phyloP scores from a whole-genome alignment of 2,329 filamentous ascomycete species.

The Fusarium sp. region DNA sequence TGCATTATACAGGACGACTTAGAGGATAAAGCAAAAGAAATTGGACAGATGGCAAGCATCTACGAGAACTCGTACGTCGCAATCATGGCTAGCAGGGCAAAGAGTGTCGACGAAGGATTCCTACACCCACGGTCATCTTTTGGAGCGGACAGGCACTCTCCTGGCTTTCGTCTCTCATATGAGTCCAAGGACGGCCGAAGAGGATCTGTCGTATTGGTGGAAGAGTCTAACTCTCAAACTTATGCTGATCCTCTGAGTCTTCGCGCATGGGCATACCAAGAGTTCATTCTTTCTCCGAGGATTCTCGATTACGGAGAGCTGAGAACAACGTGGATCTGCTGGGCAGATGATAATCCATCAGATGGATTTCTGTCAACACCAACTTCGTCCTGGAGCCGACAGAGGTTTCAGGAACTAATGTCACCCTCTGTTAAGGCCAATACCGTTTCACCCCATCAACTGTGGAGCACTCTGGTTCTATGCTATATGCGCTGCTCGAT shows the following conservation, averaged over 20 bases:
- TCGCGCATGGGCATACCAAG: constrained; percentile 3
- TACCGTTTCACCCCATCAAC: neutral
- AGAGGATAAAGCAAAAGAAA: constrained; percentile 22
- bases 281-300: constrained; percentile 1
- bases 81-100: constrained; percentile 2
- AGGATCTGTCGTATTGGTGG: neutral
- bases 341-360: neutral
- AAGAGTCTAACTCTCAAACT: neutral
- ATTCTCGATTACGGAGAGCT: constrained; percentile 1
- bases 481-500: neutral
- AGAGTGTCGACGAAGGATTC: constrained; percentile 4
- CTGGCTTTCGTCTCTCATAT: neutral
- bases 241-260: constrained; percentile 1
- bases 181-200: neutral
- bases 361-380: constrained; percentile 2
- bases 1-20: constrained; percentile 25
- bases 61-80: constrained; percentile 20
- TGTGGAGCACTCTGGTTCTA: neutral
- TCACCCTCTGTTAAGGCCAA: neutral
- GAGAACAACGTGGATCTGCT: constrained; percentile 6
- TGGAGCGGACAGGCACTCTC: neutral
- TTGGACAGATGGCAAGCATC: constrained; percentile 23
- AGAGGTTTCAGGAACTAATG: neutral
- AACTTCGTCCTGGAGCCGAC: constrained; percentile 1
- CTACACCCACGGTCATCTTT: neutral